Conservation (phyloP, 2,329 filamentous ascomycete genomes). For the Fusarium sp. region DNA sequence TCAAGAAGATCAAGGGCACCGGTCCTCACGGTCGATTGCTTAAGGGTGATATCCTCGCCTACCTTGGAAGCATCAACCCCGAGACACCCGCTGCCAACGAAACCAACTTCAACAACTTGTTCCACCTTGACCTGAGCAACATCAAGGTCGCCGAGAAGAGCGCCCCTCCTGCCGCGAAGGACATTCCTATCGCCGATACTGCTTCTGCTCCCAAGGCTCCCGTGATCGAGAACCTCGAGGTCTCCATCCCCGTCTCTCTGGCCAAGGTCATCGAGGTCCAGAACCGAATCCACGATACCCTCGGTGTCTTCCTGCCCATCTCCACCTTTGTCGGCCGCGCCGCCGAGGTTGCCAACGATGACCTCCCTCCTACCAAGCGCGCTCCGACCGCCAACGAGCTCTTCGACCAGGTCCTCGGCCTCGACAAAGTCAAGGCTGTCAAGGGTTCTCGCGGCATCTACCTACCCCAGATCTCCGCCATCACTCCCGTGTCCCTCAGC, state of each 20-base stretch:
- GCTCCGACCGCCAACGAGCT: slow-evolving; percentile 78
- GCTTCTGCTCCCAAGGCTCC: slow-evolving; percentile 53
- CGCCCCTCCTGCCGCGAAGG: slow-evolving; percentile 45
- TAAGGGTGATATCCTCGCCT: slow-evolving; percentile 94
- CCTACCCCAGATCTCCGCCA: slow-evolving; percentile 73
- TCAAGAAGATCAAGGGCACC: slow-evolving; percentile 83
- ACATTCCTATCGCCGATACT: slow-evolving; percentile 49
- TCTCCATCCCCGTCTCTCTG: slow-evolving; percentile 82
- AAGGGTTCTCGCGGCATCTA: slow-evolving; percentile 69
- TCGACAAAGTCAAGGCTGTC: slow-evolving; percentile 59
- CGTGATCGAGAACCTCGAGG: slow-evolving; percentile 60
- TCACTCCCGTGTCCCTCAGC: slow-evolving; percentile 58
- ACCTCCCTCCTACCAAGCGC: slow-evolving; percentile 74
- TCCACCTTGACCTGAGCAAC: slow-evolving; percentile 92
- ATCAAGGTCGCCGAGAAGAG: slow-evolving; percentile 79
- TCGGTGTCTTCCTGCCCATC: slow-evolving; percentile 83
- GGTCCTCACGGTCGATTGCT: slow-evolving; percentile 88
- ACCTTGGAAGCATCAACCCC: slow-evolving; percentile 79
- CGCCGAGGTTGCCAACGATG: slow-evolving; percentile 85
- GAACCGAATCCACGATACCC: slow-evolving; percentile 77
- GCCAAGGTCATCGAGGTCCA: slow-evolving; percentile 81
- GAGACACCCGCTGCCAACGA: slow-evolving; percentile 77
- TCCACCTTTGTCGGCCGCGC: slow-evolving; percentile 89
- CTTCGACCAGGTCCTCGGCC: slow-evolving; percentile 87
- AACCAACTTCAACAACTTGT: slow-evolving; percentile 75